Evolutionary conservation across 139 green algal species (phyloP), one percentile per base, ranked within the genome.

Genomic region (Tetratostichococcus sp.): DNA sequence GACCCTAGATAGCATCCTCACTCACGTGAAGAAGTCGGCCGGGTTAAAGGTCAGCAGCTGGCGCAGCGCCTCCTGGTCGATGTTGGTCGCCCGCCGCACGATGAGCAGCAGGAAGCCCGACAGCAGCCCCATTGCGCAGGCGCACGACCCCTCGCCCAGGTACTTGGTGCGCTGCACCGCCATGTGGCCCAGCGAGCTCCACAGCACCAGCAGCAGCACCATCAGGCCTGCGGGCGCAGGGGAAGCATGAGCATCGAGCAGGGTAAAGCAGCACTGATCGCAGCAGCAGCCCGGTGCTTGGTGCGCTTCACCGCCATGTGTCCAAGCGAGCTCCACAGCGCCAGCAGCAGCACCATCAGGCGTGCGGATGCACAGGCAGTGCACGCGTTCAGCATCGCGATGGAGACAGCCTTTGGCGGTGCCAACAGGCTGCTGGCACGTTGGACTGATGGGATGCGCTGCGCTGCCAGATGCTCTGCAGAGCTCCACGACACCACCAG

Each of bases 141-240:
- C 84, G n/a, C 76, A 75, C 62, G 76, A 86, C 30, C 84, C 82
- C 31, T 89, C 84, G 8, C 79, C 80, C 33, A 84, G 42, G 75
- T 83, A 87, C 19, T 84, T 81, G 22, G 77, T 81, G 43, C 79
- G 80, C 70, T 75, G 70, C 4, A 34, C 67, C 59, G 35, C 28
- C 50, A 74, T 71, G 65, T 89, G 85, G 1, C 85, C 88, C 30
- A 88, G 26, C 2, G 89, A 79, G 68, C 72, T 77, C 81, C 86
- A 93, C 21, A 87, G 28, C 4, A 90, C 73, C 33, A 91, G 86
- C 42, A 93, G 81, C 6, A 89, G 67, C 65, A 92, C 85, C 67
- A 92, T 74, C 1, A 90, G 72, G 30, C 78, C 86, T 87, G 79
- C 42, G 73, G 31, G 39, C 32, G 34, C 16, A 73, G 35, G 35